Evolutionary conservation across 768 basidiomycete species (phyloP), one percentile per base, ranked within the genome.

Genomic region (Lepiota venenata): DNA sequence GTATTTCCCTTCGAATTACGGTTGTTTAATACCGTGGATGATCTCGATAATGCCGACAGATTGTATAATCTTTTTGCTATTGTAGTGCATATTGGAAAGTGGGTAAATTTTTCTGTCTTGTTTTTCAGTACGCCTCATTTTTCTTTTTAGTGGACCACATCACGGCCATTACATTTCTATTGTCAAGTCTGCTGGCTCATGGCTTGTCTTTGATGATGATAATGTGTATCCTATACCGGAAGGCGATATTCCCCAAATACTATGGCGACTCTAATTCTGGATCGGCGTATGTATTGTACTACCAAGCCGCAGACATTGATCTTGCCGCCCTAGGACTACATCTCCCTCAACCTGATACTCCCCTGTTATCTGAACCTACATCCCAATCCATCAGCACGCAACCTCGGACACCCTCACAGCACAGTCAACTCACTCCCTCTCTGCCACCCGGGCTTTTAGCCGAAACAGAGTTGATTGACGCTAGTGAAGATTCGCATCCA

Each of bases 1-100:
- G 93, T 93, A 3, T 98, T 99, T 71, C 96, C 97, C 1, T 81
- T 93, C 59, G 90, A 98, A 67, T 83, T 99, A 38, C 85, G 96
- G 56, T 73, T 99, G 53, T 98, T 98, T 76, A 98, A 99, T 68
- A 98, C 97, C 40, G 87, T 94, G 47, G 97, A 99, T 69, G 93
- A 95, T 61, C 83, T 88, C 44, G 84, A 87, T 49, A 84, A 98
- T 66, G 91, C 94, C 0, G 97, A 99, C 68, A 78, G 95, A 50
- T 68, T 98, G 57, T 99, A 97, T 72, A 85, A 91, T 67, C 81
- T 99, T 22, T 98, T 95, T 67, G 94, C 92, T 12, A 92, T 98
- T 55, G 95, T 99, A 32, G 93, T 99, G n/a, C 97, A 99, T 71
- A 95, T 99, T 59, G 97, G 97, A 80, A 90, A 84, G 95, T 96